Base-by-base conservation (phyloP, 306 rosid species). In the Boehmeria nivea region DNA sequence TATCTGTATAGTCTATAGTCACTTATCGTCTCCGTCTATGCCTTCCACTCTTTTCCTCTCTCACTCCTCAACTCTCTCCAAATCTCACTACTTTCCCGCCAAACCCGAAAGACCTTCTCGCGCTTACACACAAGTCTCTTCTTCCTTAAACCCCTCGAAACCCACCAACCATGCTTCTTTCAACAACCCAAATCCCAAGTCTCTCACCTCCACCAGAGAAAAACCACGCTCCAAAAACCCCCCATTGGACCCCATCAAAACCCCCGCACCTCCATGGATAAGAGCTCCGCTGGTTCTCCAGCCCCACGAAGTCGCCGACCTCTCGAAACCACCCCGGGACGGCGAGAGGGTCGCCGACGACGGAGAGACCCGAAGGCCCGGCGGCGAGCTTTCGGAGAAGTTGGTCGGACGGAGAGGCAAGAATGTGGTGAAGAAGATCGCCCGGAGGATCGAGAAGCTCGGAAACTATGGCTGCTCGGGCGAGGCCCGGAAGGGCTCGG, bases 251-350 rank as follows among this genome's bases (percentile, higher is more conserved):
- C 34, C 68, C 21, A 6, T 84, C 51, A 85, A 80, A 54, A 56
- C 53, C 50, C 95, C 87, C 36, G 66, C 93, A 4, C 71, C 97
- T 59, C 97, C 97, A 62, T 85, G 95, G 97, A 76, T 81, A 83
- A 75, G 57, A 65, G 79, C 63, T 61, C 89, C 89, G 46, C 83
- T 83, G 52, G 70, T 80, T 70, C 72, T 78, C 43, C 83, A 58
- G 63, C 78, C 85, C 56, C 64, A 65, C 22, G 72, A 88, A 16
- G 64, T 75, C 60, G 25, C 68, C 17, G 76, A 82, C 60, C n/a
- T n/a, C n/a, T n/a, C n/a, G n/a, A n/a, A n/a, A n/a, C 66, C 68
- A 24, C 74, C 79, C 66, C 18, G 34, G 38, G 25, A 24, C 59
- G 40, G 27, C 39, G 70, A n/a, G n/a, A n/a, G n/a, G n/a, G n/a